Base-by-base conservation (phyloP, 2,329 filamentous ascomycete genomes). In the Epichloe uncinata region DNA sequence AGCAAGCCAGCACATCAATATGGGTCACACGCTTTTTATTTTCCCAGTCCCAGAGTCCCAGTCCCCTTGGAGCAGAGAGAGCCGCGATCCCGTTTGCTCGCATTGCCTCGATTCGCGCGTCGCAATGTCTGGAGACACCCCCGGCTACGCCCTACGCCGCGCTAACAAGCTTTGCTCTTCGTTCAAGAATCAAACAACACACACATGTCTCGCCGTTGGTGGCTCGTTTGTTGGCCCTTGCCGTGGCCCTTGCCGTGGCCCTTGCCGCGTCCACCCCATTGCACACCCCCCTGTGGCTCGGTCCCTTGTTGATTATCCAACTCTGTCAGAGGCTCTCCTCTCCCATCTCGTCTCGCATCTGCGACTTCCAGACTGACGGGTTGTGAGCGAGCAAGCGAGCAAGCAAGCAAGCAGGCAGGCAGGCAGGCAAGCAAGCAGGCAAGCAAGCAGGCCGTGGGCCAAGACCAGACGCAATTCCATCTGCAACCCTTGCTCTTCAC, bases 1-100 rank as follows among this genome's bases (percentile, higher is more conserved):
- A 75, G 75, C 73, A 82, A 83, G 87, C 87, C 88, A 94, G 77
- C 87, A 85, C 88, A 94, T 89, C 87, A 86, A 73, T 71, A 80
- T 79, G 77, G 78, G 78, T 79, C 78, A 77, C 77, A 79, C 76
- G 75, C 41, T 44, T 30, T 45, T 44, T 34, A 26, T 37, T 18
- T 43, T 41, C 30, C 5, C 26, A 30, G 16, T 44, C 8, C 11
- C 18, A 5, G 4, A 30, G 16, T 44, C 8, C 11, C 18, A 5
- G 4, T 30, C 26, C 18, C 61, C 58, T 56, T 61, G 54, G 73
- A 81, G 77, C 81, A 26, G 22, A 26, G 22, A 26, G 22, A 26
- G 22, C 22, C 22, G 22, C 7, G 22, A 26, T 26, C 22, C 22
- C 22, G 22, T 26, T 3, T 26, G 22, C 22, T 26, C 78, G 76